Base-by-base conservation (phyloP, 768 basidiomycete species). In the Russula sp. region DNA sequence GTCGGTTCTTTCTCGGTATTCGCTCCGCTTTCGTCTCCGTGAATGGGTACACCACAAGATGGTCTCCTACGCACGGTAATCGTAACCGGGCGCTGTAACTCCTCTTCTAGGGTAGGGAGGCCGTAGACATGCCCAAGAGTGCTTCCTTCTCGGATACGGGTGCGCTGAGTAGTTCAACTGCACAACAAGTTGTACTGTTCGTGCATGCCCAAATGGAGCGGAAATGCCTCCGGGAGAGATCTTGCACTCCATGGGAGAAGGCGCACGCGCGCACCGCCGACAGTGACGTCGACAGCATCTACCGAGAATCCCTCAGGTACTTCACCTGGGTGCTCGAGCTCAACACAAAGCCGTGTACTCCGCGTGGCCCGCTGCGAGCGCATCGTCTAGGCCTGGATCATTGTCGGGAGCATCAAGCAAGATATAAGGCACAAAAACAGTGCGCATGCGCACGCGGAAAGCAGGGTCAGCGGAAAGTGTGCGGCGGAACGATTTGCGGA, bases 171-270 rank as follows among this genome's bases (percentile, higher is more conserved):
- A 94, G 91, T 11, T 86, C 84, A 18, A 97, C 91, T 1, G 89
- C 88, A 95, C 16, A 97, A 81, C 32, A 97, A 78, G 70, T 95
- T 96, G 70, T 85, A 91, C 74, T 96, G 94, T 44, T 92, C 92
- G 69, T 80, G 77, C 1, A 86, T 78, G 1, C 81, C 80, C n/a
- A 96, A 79, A 11, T 70, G 78, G 22, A 94, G 76, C 8, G 93
- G 94, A 71, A 94, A 94, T 4, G 18, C 68, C 72, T 32, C 78
- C 77, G 76, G 6, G 72, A 73, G 27, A 74, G 71, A 48, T 71
- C 69, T 65, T 54, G 76, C 78, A 37, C 79, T 79, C 82, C 83
- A 84, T 16, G 75, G 77, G 42, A 84, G 77, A 53, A 85, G 71
- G 35, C 72, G 74, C n/a, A 80, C 74, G 9, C 75, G 78, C 37